These are phyloP conservation scores for Amylostereum chailletii DNA, from an alignment of 1,284 basidiomycete genomes.

Conservation along the genomic window DNA sequence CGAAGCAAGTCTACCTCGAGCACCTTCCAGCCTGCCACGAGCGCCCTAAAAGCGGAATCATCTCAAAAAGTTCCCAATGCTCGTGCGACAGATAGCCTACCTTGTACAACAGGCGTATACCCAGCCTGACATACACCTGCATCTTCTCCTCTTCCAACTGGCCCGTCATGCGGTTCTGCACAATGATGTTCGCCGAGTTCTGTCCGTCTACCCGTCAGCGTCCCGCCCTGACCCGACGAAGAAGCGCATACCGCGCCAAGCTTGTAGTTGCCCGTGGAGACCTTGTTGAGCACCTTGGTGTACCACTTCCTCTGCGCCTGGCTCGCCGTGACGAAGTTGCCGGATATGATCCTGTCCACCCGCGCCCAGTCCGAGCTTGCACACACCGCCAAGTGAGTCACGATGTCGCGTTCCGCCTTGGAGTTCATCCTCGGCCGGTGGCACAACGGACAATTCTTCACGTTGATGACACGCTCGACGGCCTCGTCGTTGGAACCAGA, in stretches of 20 bases:
- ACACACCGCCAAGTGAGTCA: conserved; percentile 91
- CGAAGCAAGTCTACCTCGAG: conserved; percentile 50
- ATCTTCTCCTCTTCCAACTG: conserved; percentile 97
- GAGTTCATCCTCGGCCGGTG: conserved; percentile 79
- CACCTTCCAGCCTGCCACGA: conserved; percentile 85
- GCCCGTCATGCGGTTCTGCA: conserved; percentile 86
- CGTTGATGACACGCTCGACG: conserved; percentile 90
- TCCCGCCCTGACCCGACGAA: background rate
- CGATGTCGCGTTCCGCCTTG: conserved; percentile 88
- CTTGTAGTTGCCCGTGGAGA: conserved; percentile 80
- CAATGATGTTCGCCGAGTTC: conserved; percentile 95
- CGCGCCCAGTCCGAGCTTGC: conserved; percentile 89
- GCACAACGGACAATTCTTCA: conserved; percentile 91
- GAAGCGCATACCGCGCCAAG: conserved; percentile 71
- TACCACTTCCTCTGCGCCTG: conserved; percentile 98
- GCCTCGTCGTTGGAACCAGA: conserved; percentile 27
- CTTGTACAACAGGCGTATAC: conserved; percentile 91
- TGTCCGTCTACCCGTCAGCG: conserved; percentile 19
- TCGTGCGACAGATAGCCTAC: conserved; percentile 18
- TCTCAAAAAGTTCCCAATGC: background rate
- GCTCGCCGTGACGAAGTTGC: conserved; percentile 91
- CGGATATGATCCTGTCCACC: conserved; percentile 83
- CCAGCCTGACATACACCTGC: conserved; percentile 90
- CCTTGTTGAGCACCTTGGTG: conserved; percentile 81
- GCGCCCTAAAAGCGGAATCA: conserved; percentile 48